Base-by-base conservation (phyloP, 805 yeast genomes). In the Saturnispora mendoncae region DNA sequence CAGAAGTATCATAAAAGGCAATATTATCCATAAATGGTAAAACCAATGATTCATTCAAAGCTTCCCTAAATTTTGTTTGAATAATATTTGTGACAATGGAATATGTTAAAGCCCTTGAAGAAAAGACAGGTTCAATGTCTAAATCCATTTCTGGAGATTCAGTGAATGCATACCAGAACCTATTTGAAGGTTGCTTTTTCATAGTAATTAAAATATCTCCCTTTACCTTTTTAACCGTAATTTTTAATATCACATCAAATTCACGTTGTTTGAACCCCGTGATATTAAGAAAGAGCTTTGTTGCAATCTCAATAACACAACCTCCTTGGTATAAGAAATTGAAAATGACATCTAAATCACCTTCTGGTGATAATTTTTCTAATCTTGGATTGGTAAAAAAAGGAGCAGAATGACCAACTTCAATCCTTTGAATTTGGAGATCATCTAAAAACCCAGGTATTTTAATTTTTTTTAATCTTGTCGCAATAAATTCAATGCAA, bases 101-200 rank as follows among this genome's bases (percentile, higher is more conserved):
- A 54, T 84, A 85, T 3, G 85, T 76, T 50, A 92, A 64, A 49
- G 84, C 84, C 42, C 94, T 71, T 4, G 94, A 77, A 49, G 94
- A 83, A 9, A 90, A 85, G n/a, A 85, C 75, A 0, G 98, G 98
- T 58, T 87, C 97, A 38, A 88, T 79, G 27, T 72, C 76, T 45
- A 90, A 57, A 42, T 78, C 81, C 55, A 90, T 60, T 7, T 69
- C 66, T 0, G 98, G 98, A 71, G 80, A 84, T 9, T 71, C 61
- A 46, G 77, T 83, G 58, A 87, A 92, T 2, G 84, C 75, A 55
- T 86, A 92, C 98, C 98, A 92, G 1, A 92, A 53, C 53, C 98
- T 71, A 40, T 77, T 78, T 2, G 95, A 79, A 7, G 98, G 97
- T 2, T 96, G 95, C 1, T 94, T 85, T 55, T 92, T 92, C 26